These are phyloP conservation scores for Limonium bicolor DNA, from an alignment of 148 eudicot genomes.

Conservation along the genomic window DNA sequence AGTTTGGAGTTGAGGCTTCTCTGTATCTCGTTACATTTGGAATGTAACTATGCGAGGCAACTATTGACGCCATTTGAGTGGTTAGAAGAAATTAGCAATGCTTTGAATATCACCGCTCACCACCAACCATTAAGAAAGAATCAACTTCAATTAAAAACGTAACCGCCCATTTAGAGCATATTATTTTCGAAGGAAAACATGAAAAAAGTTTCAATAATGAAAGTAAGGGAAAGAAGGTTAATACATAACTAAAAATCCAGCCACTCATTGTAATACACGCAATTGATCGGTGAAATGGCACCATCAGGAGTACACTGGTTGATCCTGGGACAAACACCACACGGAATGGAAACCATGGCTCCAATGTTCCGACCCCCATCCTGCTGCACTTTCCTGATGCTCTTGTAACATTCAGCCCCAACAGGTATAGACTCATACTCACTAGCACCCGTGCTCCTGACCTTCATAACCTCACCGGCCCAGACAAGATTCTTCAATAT, in stretches of 20 bases:
- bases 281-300: slow-evolving; percentile 46
- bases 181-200: too few relatives aligned
- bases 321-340: slow-evolving; percentile 61
- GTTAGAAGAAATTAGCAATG: too few relatives aligned
- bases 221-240: background rate
- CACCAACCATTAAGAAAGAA: too few relatives aligned
- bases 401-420: slow-evolving; percentile 37
- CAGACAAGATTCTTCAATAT: slow-evolving; percentile 40
- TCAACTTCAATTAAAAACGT: too few relatives aligned
- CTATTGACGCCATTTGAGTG: too few relatives aligned
- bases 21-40: too few relatives aligned
- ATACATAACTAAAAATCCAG: slow-evolving; percentile 12
- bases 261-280: slow-evolving; percentile 54
- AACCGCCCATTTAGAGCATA: too few relatives aligned
- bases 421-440: slow-evolving; percentile 40
- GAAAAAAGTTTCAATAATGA: background rate
- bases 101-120: too few relatives aligned
- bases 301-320: slow-evolving; percentile 57
- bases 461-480: slow-evolving; percentile 40
- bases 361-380: slow-evolving; percentile 14
- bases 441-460: slow-evolving; percentile 55
- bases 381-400: slow-evolving; percentile 12
- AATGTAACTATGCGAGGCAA: too few relatives aligned
- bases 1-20: too few relatives aligned
- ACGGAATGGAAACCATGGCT: slow-evolving; percentile 52